These are phyloP conservation scores for Mortierella sp. DNA, from an alignment of 371 early-diverging fungal genomes.

Conservation along the genomic window DNA sequence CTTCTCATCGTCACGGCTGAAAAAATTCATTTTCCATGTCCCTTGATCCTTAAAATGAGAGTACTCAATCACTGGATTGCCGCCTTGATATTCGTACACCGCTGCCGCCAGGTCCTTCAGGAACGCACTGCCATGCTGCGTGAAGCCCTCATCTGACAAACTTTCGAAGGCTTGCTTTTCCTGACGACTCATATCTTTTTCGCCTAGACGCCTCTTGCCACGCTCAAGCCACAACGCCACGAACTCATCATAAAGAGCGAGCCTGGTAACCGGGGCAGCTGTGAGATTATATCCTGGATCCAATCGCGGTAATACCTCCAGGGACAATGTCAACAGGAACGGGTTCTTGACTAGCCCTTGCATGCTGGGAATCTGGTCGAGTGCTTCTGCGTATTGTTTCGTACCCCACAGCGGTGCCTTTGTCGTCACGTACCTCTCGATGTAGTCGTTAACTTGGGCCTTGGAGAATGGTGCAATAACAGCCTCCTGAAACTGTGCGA, in stretches of 20 bases:
- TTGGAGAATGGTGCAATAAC: conserved; percentile 1
- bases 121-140: background rate
- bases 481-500: conserved; percentile 1
- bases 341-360: conserved; percentile 14
- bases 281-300: background rate
- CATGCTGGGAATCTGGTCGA: conserved; percentile 9
- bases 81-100: background rate
- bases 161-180: background rate
- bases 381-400: background rate
- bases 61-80: background rate
- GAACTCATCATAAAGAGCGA: conserved; percentile 4
- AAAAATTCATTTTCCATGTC: background rate
- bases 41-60: background rate
- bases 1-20: background rate
- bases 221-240: conserved; percentile 1
- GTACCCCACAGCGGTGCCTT: background rate
- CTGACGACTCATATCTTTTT: background rate
- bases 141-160: background rate
- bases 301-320: conserved; percentile 11
- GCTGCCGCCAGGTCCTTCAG: background rate
- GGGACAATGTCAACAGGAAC: conserved; percentile 7
- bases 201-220: background rate
- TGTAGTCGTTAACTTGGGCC: conserved; percentile 4
- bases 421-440: background rate
- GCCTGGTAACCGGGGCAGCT: background rate